Evolutionary conservation across 257 asterid species (phyloP).

Genomic region (Solanum chilense): DNA sequence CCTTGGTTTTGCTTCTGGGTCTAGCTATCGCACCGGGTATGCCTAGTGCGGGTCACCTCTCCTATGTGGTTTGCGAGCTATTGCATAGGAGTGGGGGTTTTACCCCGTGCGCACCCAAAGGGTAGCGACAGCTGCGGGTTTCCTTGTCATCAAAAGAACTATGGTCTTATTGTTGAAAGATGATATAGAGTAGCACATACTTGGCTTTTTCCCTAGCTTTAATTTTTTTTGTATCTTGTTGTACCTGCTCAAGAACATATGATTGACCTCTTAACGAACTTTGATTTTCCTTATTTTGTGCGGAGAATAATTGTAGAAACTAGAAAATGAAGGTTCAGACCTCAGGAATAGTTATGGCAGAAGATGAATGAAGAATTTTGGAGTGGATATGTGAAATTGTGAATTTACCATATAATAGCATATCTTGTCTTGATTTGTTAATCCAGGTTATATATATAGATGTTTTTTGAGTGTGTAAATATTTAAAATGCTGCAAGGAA

Average conservation of each 20-base stretch:
- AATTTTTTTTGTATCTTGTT: background rate
- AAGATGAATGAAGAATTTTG: background rate
- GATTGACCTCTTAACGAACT: background rate
- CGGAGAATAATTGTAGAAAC: background rate
- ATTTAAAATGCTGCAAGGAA: background rate
- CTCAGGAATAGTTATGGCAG: background rate
- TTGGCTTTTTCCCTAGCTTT: background rate
- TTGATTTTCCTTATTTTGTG: background rate
- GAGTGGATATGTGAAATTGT: background rate
- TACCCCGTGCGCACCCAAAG: too few relatives aligned
- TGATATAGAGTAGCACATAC: background rate
- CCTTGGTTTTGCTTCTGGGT: too few relatives aligned
- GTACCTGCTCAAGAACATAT: background rate
- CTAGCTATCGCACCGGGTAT: too few relatives aligned
- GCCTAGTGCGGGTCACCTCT: too few relatives aligned
- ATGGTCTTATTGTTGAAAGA: background rate
- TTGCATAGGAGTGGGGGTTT: too few relatives aligned
- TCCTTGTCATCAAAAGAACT: too few relatives aligned
- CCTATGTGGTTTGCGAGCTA: too few relatives aligned
- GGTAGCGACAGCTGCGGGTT: too few relatives aligned
- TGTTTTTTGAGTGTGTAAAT: background rate
- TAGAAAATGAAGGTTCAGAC: background rate
- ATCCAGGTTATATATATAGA: background rate
- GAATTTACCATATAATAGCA: background rate
- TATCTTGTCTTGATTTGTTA: background rate